phyloP scores from a whole-genome alignment of 2,329 filamentous ascomycete genomes.

The Penicillium hesseltinei region DNA sequence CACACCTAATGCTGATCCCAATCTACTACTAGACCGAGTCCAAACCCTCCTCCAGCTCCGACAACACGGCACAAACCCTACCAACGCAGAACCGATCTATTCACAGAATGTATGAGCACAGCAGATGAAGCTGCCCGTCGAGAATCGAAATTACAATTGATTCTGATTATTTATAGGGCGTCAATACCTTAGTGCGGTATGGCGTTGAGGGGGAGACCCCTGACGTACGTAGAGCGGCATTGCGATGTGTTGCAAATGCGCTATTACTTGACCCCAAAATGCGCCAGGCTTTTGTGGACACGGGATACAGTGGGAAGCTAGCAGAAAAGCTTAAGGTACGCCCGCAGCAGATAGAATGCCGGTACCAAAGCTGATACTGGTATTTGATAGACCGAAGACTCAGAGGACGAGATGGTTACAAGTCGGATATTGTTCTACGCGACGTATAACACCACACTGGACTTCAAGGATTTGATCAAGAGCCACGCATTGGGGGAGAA shows the following conservation, averaged over 20 bases:
- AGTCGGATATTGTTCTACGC: constrained; percentile 77
- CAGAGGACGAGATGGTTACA: constrained; percentile 82
- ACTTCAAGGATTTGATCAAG: constrained; percentile 64
- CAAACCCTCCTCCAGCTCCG: constrained; percentile 64
- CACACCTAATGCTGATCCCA: background rate
- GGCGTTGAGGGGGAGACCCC: constrained; percentile 66
- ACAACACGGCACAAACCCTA: constrained; percentile 69
- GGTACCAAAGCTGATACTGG: background rate
- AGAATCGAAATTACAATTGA: background rate
- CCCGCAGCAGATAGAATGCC: background rate
- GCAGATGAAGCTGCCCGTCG: background rate
- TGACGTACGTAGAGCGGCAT: constrained; percentile 68
- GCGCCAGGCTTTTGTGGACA: constrained; percentile 70
- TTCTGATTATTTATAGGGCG: constrained; percentile 56
- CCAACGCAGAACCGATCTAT: constrained; percentile 77
- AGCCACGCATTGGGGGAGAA: constrained; percentile 65
- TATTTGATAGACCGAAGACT: constrained; percentile 58
- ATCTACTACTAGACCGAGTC: constrained; percentile 32
- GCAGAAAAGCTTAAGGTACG: constrained; percentile 66
- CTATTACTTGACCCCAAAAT: constrained; percentile 67
- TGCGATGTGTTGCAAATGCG: constrained; percentile 83
- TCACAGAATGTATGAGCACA: constrained; percentile 62
- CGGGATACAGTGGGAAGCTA: constrained; percentile 65
- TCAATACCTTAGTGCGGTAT: constrained; percentile 68
- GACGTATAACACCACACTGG: constrained; percentile 71